Evolutionary conservation across 2,329 filamentous ascomycete species (phyloP).

Genomic region (Aureobasidium sp.): DNA sequence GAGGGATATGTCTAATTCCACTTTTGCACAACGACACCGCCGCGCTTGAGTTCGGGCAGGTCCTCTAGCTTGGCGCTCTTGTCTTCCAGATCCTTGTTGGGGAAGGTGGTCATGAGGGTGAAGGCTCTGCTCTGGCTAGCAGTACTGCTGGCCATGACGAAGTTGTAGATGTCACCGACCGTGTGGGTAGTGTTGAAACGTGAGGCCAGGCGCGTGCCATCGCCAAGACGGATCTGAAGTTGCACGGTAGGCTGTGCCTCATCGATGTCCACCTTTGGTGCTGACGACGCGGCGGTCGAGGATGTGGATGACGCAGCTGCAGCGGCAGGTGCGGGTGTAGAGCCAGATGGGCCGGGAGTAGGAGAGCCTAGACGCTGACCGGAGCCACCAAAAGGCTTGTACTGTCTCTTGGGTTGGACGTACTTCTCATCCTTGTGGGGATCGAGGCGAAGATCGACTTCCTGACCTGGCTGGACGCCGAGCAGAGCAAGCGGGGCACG

Average conservation of each 20-base stretch:
- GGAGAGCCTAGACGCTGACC: slow-evolving; percentile 70
- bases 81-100: slow-evolving; percentile 69
- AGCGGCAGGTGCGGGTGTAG: slow-evolving; percentile 20
- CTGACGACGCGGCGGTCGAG: slow-evolving; percentile 25
- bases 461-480: slow-evolving; percentile 64
- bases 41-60: slow-evolving; percentile 42
- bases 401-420: slow-evolving; percentile 61
- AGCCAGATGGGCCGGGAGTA: slow-evolving; percentile 52
- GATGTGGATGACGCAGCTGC: slow-evolving; percentile 25
- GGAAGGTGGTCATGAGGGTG: slow-evolving; percentile 74
- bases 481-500: slow-evolving; percentile 70
- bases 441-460: slow-evolving; percentile 67
- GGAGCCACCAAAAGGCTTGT: slow-evolving; percentile 63
- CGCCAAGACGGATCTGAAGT: slow-evolving; percentile 68
- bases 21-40: slow-evolving; percentile 48
- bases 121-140: slow-evolving; percentile 52
- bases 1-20: slow-evolving; percentile 32
- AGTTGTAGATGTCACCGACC: slow-evolving; percentile 66
- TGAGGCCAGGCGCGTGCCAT: slow-evolving; percentile 67
- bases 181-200: slow-evolving; percentile 76
- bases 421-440: slow-evolving; percentile 69
- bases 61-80: slow-evolving; percentile 42
- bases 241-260: slow-evolving; percentile 57
- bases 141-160: slow-evolving; percentile 57
- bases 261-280: slow-evolving; percentile 47